These are phyloP conservation scores for Agaricus subrufescens DNA, from an alignment of 768 basidiomycete genomes.

Conservation along the genomic window DNA sequence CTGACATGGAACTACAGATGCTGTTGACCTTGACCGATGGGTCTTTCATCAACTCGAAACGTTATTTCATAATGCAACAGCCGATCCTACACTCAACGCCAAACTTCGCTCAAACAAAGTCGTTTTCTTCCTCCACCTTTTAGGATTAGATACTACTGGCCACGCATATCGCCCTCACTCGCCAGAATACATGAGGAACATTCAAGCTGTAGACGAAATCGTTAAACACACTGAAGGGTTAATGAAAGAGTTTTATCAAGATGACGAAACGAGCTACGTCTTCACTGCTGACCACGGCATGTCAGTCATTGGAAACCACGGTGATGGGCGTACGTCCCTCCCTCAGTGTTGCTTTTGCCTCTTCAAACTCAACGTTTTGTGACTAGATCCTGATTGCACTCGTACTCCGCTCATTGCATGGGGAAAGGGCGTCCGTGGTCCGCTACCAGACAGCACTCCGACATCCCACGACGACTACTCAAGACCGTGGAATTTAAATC, in stretches of 20 bases:
- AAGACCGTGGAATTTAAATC: constrained; percentile 51
- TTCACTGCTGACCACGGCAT: constrained; percentile 92
- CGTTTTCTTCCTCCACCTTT: constrained; percentile 79
- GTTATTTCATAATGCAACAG: constrained; percentile 62
- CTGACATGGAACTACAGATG: constrained; percentile 40
- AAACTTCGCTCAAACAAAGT: constrained; percentile 55
- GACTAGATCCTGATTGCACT: constrained; percentile 81
- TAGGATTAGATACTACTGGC: constrained; percentile 83
- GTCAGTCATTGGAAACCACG: constrained; percentile 85
- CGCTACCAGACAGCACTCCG: constrained; percentile 48
- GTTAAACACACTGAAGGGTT: constrained; percentile 62
- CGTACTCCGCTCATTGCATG: constrained; percentile 80
- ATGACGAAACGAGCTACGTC: constrained; percentile 67
- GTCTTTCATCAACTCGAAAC: constrained; percentile 63
- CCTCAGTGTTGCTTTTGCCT: neutral
- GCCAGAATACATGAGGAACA: constrained; percentile 85
- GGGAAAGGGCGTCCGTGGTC: constrained; percentile 74
- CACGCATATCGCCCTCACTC: constrained; percentile 86
- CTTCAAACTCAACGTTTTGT: neutral
- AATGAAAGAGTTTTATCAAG: constrained; percentile 58
- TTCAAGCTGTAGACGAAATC: constrained; percentile 72
- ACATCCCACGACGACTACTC: constrained; percentile 75
- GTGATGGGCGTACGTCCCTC: constrained; percentile 65
- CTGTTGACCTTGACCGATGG: constrained; percentile 74
- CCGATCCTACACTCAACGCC: constrained; percentile 39